Percentiles rank a stretch among this genome's conserved stretches.
phyloP scores from a whole-genome alignment of 345 rosid species.

The Populus euphratica region DNA sequence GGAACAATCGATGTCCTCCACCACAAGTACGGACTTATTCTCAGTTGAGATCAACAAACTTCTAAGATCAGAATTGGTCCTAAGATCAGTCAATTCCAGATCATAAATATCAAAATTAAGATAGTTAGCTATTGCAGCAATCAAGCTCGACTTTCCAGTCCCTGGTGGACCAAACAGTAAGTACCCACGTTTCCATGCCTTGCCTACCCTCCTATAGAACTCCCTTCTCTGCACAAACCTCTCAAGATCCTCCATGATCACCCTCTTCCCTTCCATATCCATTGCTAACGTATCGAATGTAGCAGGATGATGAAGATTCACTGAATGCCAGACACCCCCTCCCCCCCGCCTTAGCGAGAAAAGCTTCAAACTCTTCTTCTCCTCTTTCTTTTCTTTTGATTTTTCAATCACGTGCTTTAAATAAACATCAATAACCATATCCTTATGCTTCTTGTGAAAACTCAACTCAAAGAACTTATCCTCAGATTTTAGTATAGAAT shows the following conservation, averaged over 20 bases:
- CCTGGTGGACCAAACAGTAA: constrained; percentile 17
- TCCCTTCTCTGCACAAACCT: constrained; percentile 9
- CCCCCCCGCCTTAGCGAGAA: constrained; percentile 11
- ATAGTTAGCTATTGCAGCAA: constrained; percentile 25
- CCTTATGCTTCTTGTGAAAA: constrained; percentile 36
- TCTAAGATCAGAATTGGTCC: constrained; percentile 21
- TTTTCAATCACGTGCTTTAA: constrained; percentile 21
- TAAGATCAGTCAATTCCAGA: constrained; percentile 18
- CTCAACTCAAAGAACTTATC: constrained; percentile 21
- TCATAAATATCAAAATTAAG: constrained; percentile 19
- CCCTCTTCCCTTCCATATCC: constrained; percentile 15
- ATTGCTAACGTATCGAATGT: constrained; percentile 14
- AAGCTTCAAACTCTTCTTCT: constrained; percentile 25
- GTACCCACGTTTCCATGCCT: constrained; percentile 23
- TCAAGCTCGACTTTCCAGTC: constrained; percentile 19
- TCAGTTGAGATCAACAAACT: constrained; percentile 13
- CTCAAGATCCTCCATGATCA: constrained; percentile 14
- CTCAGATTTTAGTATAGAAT: background rate
- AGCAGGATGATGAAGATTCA: constrained; percentile 25
- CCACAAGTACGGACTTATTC: constrained; percentile 7
- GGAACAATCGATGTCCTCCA: constrained; percentile 16
- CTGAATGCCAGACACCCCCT: constrained; percentile 23
- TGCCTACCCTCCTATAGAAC: constrained; percentile 16
- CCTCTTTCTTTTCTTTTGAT: constrained; percentile 14
- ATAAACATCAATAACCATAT: constrained; percentile 23